Percentiles rank a stretch among this genome's conserved stretches.
Evolutionary conservation across 176 grass and related monocot species (phyloP).

Genomic region (Phragmites australis): DNA sequence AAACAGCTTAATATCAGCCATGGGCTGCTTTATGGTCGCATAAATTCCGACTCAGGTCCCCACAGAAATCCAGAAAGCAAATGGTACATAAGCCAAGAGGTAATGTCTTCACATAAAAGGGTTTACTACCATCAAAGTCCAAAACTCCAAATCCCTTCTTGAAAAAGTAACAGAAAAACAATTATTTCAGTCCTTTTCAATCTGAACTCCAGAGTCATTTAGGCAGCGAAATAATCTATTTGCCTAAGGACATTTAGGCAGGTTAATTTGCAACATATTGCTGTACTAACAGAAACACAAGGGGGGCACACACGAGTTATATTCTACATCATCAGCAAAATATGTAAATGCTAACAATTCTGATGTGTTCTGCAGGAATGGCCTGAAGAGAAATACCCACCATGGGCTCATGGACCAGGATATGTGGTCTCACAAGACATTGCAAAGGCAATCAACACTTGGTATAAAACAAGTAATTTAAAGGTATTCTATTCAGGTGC

Average conservation of each 20-base stretch:
- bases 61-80: conserved; percentile 81
- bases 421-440: conserved; percentile 94
- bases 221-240: background rate
- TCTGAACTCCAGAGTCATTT: background rate
- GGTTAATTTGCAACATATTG: conserved; percentile 2
- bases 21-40: conserved; percentile 80
- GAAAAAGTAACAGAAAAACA: conserved; percentile 28
- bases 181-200: background rate
- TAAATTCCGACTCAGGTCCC: conserved; percentile 68
- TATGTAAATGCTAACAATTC: conserved; percentile 19
- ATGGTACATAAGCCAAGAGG: conserved; percentile 83
- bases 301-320: background rate
- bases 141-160: background rate
- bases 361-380: conserved; percentile 76
- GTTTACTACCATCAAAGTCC: background rate
- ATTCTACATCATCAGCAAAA: background rate
- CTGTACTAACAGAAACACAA: conserved; percentile 2
- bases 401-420: conserved; percentile 95
- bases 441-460: conserved; percentile 52
- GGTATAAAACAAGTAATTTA: conserved; percentile 59
- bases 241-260: conserved; percentile 1
- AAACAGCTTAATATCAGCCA: conserved; percentile 56
- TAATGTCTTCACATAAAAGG: conserved; percentile 48
- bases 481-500: conserved; percentile 58
- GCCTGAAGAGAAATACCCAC: conserved; percentile 84